Evolutionary conservation across 2,329 filamentous ascomycete genomes (phyloP).

Genomic region (Colletotrichum falcatum): DNA sequence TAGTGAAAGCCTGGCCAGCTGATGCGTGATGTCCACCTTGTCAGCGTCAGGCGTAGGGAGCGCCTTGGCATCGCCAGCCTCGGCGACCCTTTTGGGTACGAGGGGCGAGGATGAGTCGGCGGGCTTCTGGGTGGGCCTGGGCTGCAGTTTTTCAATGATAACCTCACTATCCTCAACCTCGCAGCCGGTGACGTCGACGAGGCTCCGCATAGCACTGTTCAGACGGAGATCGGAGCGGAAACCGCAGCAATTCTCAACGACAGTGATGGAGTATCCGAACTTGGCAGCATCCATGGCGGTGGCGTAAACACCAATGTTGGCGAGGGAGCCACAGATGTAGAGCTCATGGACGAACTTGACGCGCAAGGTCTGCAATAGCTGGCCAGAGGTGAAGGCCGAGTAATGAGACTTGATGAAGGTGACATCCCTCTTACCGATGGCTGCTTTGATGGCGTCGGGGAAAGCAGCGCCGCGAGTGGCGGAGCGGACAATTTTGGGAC

Average conservation of each 20-base stretch:
- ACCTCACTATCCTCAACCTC: conserved; percentile 62
- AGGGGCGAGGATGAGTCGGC: conserved; percentile 11
- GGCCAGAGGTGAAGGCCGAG: conserved; percentile 84
- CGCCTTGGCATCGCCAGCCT: background rate
- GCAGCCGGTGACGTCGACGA: conserved; percentile 81
- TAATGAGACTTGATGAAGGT: conserved; percentile 80
- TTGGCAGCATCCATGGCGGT: conserved; percentile 91
- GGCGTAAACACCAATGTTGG: conserved; percentile 90
- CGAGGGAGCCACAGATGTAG: conserved; percentile 87
- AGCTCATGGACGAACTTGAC: conserved; percentile 89
- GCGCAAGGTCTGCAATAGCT: conserved; percentile 81
- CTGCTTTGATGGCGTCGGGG: conserved; percentile 55
- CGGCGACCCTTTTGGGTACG: conserved; percentile 29
- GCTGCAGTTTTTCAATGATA: conserved; percentile 40
- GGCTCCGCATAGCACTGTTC: conserved; percentile 74
- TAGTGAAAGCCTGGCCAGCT: conserved; percentile 36
- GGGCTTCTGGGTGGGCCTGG: conserved; percentile 14
- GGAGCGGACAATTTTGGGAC: conserved; percentile 57
- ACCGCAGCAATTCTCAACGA: conserved; percentile 90
- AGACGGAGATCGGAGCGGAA: conserved; percentile 79
- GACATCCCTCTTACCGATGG: conserved; percentile 62
- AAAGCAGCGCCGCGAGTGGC: conserved; percentile 61
- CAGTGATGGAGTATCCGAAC: conserved; percentile 87
- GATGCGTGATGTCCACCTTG: conserved; percentile 22
- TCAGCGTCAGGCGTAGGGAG: conserved; percentile 42